Conservation (phyloP, 345 rosid genomes). For the Dovyalis caffra region DNA sequence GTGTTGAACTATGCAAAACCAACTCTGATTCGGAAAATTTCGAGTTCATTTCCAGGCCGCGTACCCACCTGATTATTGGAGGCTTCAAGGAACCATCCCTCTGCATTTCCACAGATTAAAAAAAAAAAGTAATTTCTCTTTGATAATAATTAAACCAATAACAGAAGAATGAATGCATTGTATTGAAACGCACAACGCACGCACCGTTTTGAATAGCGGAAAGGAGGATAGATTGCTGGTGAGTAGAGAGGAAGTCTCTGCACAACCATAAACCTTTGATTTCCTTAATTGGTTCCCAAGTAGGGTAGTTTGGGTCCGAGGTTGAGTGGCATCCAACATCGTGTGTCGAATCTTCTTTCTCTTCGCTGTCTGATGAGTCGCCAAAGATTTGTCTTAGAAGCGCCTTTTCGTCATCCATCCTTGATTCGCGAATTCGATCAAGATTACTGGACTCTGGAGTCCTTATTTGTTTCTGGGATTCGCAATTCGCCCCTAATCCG, state of each 20-base stretch:
- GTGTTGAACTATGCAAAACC: too few relatives aligned
- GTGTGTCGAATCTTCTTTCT: constrained; percentile 11
- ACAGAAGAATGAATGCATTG: neutral
- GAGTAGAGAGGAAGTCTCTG: constrained; percentile 60
- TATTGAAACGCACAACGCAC: constrained; percentile 8
- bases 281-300: constrained; percentile 54
- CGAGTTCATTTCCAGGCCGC: too few relatives aligned
- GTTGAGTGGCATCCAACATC: constrained; percentile 5
- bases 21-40: too few relatives aligned
- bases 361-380: constrained; percentile 68
- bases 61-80: constrained; percentile 74
- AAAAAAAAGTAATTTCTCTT: neutral
- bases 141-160: neutral
- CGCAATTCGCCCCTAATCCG: too few relatives aligned
- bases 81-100: constrained; percentile 75
- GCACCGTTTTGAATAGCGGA: constrained; percentile 60
- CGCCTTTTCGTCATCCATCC: constrained; percentile 19
- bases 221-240: constrained; percentile 51
- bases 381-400: constrained; percentile 56
- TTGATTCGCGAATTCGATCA: neutral
- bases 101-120: constrained; percentile 35
- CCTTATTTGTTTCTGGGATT: too few relatives aligned
- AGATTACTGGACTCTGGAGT: neutral
- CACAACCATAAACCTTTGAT: constrained; percentile 71
- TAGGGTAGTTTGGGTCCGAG: neutral